phyloP scores from a whole-genome alignment of 257 asterid genomes.

The Euphrasia confusa region DNA sequence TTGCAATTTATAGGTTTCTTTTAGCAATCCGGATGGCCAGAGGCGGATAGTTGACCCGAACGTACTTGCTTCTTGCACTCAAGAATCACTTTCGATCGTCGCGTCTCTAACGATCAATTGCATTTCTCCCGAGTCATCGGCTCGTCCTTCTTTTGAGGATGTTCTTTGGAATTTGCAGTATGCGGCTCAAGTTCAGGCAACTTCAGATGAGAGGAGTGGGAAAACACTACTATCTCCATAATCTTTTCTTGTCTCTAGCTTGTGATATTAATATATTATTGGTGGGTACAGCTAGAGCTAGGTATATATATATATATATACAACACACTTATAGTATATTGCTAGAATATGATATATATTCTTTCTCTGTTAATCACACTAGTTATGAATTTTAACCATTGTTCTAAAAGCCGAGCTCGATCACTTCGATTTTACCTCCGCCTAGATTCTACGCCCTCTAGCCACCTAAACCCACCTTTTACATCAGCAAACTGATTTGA shows the following conservation, averaged over 20 bases:
- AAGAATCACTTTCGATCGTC: conserved; percentile 55
- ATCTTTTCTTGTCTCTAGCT: not conserved
- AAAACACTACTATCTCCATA: conserved; percentile 27
- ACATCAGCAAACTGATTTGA: too few species aligned
- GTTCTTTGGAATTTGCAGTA: conserved; percentile 68
- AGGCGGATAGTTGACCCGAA: conserved; percentile 44
- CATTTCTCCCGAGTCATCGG: conserved; percentile 54
- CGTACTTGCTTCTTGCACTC: conserved; percentile 47
- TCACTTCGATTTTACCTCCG: too few species aligned
- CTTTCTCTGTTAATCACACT: too few species aligned
- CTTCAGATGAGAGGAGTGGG: conserved; percentile 36
- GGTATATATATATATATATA: too few species aligned
- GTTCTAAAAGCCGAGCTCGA: too few species aligned
- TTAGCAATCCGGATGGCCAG: conserved; percentile 42
- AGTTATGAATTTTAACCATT: too few species aligned
- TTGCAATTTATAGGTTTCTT: conserved; percentile 37
- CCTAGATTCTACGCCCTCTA: too few species aligned
- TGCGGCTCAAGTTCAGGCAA: conserved; percentile 63
- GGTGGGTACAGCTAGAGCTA: too few species aligned
- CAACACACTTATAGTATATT: too few species aligned
- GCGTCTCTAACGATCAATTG: conserved; percentile 57
- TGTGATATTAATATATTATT: too few species aligned
- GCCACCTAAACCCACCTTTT: too few species aligned
- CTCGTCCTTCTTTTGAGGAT: conserved; percentile 67
- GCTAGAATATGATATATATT: too few species aligned